A percentile compares a stretch with the other conserved stretches of the same genome.
These are phyloP conservation scores for Monosporascus cannonballus DNA, from an alignment of 2,329 filamentous ascomycete species.

Conservation along the genomic window DNA sequence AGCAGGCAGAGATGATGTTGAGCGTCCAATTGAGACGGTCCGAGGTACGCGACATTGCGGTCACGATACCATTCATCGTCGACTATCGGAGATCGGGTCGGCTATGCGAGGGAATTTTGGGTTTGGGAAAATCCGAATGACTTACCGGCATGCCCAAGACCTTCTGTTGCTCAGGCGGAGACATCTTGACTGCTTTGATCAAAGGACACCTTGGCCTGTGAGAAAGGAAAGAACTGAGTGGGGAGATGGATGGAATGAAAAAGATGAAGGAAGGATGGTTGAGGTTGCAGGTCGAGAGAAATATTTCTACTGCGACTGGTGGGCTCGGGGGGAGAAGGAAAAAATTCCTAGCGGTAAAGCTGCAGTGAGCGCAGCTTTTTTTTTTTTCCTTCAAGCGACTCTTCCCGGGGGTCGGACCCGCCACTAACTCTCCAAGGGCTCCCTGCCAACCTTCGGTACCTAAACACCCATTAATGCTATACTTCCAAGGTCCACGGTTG, in stretches of 20 bases:
- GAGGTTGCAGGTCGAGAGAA: conserved; percentile 28
- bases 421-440: conserved; percentile 18
- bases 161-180: conserved; percentile 47
- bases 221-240: conserved; percentile 50
- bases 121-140: conserved; percentile 4
- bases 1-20: conserved; percentile 10
- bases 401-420: conserved; percentile 36
- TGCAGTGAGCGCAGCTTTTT: conserved; percentile 39
- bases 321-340: conserved; percentile 36
- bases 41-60: conserved; percentile 14
- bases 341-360: conserved; percentile 43
- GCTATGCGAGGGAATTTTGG: conserved; percentile 14
- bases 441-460: conserved; percentile 7
- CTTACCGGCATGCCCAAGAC: conserved; percentile 62
- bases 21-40: conserved; percentile 15
- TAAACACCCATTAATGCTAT: not conserved
- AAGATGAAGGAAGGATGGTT: conserved; percentile 7
- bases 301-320: conserved; percentile 39
- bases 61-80: conserved; percentile 7
- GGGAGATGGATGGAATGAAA: conserved; percentile 35
- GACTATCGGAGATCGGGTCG: conserved; percentile 1
- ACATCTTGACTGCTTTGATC: conserved; percentile 47
- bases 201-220: conserved; percentile 33
- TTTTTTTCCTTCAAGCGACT: conserved; percentile 47
- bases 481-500: conserved; percentile 9